Evolutionary conservation across 2,329 filamentous ascomycete species (phyloP), one percentile per base, ranked within the genome.

Genomic region (Akanthomyces lecanii): DNA sequence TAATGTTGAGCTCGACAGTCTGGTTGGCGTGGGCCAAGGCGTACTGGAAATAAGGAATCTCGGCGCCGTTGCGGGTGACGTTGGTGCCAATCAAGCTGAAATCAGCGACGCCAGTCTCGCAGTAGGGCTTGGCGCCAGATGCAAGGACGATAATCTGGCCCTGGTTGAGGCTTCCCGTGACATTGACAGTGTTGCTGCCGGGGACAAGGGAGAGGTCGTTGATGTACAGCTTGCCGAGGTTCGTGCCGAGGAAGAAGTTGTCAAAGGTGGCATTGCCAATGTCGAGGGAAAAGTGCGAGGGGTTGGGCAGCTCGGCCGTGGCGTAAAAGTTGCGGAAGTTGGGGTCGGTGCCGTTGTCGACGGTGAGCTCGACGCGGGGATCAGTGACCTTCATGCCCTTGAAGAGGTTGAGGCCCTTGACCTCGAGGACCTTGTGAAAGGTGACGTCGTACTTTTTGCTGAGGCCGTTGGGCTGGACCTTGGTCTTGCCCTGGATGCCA

Each of bases 231-330:
- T 75, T 81, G 59, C 88, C 88, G 65, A 89, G 78, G 1, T 76
- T 66, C 51, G 73, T 67, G 52, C 77, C 80, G 51, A 81, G 77
- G 59, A 87, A 78, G 68, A 77, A 83, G 70, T 85, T 85, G 73
- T 79, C 75, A 73, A 89, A 88, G 33, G 82, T 82, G 42, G 85
- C 78, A 68, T 89, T 88, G 68, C 88, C 88, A 68, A 90, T 82
- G 40, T 88, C 82, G 59, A 90, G 79, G n/a, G 81, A 85, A 70
- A 88, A 80, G 58, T 84, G 74, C 1, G 87, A 88, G 7, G 79
- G 81, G 72, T 90, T 91, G 67, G 85, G 86, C 57, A 90, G 86
- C 63, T 77, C 77, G 63, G 82, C 81, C 16, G 77, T 81, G 67
- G 81, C 87, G 58, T 80, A 75, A 75, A 90, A 87, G 76, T 89